Percentiles rank a stretch among this genome's conserved stretches.
Evolutionary conservation across 345 rosid genomes (phyloP).

Genomic region (Gossypium sturtianum): DNA sequence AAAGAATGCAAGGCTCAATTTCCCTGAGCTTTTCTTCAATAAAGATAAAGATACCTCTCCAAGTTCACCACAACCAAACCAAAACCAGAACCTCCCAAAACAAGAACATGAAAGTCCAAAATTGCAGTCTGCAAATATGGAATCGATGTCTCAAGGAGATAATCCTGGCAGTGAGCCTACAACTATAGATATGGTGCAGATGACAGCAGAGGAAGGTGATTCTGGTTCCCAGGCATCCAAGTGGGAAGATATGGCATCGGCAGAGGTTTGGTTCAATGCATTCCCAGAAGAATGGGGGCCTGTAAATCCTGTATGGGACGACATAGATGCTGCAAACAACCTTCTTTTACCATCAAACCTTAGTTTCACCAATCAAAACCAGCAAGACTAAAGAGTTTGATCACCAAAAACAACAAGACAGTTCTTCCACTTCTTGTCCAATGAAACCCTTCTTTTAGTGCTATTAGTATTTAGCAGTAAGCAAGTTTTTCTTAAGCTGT

Average conservation of each 20-base stretch:
- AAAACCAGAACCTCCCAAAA: slow-evolving; percentile 18
- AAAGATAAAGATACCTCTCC: slow-evolving; percentile 39
- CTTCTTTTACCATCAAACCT: slow-evolving; percentile 42
- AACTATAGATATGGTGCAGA: slow-evolving; percentile 23
- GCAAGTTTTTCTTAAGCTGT: background rate
- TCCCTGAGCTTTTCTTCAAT: slow-evolving; percentile 71
- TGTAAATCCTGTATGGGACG: slow-evolving; percentile 91
- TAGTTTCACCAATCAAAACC: slow-evolving; percentile 33
- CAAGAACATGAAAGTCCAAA: slow-evolving; percentile 20
- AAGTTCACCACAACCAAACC: slow-evolving; percentile 20
- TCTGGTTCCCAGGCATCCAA: slow-evolving; percentile 38
- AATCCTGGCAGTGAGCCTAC: slow-evolving; percentile 33
- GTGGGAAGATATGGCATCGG: slow-evolving; percentile 75
- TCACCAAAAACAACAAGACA: slow-evolving; percentile 27
- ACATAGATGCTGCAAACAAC: slow-evolving; percentile 51
- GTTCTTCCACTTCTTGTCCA: slow-evolving; percentile 39
- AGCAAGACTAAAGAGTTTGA: slow-evolving; percentile 28
- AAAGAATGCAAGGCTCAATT: slow-evolving; percentile 80
- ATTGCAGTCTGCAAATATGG: slow-evolving; percentile 10
- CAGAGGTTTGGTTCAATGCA: slow-evolving; percentile 77
- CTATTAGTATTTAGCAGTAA: background rate
- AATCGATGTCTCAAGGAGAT: slow-evolving; percentile 18
- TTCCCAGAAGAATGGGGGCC: slow-evolving; percentile 88
- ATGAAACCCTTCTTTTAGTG: slow-evolving; percentile 59
- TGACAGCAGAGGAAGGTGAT: slow-evolving; percentile 21